Base-by-base conservation (phyloP, 2,329 filamentous ascomycete genomes). In the Tolypocladium tropicale region DNA sequence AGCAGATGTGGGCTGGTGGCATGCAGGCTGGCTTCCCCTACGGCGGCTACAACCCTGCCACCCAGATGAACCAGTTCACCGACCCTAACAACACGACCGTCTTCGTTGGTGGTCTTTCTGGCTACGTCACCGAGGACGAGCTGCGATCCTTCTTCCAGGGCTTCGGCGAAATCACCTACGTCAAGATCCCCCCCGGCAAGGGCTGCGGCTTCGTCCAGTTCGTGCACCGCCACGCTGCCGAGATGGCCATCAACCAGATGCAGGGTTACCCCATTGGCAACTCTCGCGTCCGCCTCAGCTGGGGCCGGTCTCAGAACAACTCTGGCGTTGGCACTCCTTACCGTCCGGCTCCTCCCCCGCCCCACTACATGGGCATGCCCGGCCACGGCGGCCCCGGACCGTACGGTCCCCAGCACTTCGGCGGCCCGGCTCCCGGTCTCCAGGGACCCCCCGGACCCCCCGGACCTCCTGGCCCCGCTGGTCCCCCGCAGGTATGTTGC, bases 231-330 rank as follows among this genome's bases (percentile, higher is more conserved):
- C 94, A 99, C 68, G 94, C 94, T 54, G 94, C 94, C 16, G 94
- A 99, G 78, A 99, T 99, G 94, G 94, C 94, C 64, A 99, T 99
- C 82, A 99, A 99, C 78, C 94, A 99, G 77, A 99, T 99, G 94
- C 94, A 99, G 76, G 94, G 94, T 59, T 99, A 99, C 72, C 94
- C 94, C 28, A 99, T 99, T 67, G 94, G 94, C 56, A 99, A 99
- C 81, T 97, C 93, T 51, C 91, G 94, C 63, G 94, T 99, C 58
- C 91, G 94, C 67, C 83, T 99, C 63, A 96, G 90, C 72, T 99
- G 94, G 94, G 94, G 94, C 61, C 89, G 94, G 62, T 95, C 89
- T 55, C 94, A 99, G 81, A 99, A 97, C 84, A 99, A 99, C 81
- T 97, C 93, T 60, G 94, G 94, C 57, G 94, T 95, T 58, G 94